These are phyloP conservation scores for Kondoa subrosea DNA, from an alignment of 768 basidiomycete species.

Conservation along the genomic window DNA sequence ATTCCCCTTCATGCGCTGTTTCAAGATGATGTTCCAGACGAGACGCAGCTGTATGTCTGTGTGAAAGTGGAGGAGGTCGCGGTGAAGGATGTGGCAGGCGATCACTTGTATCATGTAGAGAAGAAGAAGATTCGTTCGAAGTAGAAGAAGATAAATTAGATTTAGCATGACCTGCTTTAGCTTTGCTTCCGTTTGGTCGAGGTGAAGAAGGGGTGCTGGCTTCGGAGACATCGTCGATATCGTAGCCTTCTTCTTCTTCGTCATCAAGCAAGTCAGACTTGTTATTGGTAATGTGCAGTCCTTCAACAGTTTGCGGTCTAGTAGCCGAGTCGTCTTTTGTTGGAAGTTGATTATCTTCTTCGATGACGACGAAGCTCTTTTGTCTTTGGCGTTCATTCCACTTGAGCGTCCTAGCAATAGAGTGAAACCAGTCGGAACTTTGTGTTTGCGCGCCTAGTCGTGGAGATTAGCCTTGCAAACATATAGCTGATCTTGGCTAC, in stretches of 20 bases:
- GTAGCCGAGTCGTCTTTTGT: slow-evolving; percentile 4
- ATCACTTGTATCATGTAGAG: not conserved
- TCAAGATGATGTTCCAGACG: not conserved
- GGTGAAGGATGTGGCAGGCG: not conserved
- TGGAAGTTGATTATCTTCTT: slow-evolving; percentile 46
- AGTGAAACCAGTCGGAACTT: slow-evolving; percentile 95
- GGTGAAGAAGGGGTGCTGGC: not conserved
- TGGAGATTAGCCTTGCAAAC: not conserved
- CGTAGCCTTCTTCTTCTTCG: slow-evolving; percentile 38
- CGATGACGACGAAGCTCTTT: slow-evolving; percentile 95
- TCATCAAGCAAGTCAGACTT: slow-evolving; percentile 15
- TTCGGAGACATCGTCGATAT: slow-evolving; percentile 64
- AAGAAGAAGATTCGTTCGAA: not conserved
- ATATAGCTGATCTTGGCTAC: not conserved
- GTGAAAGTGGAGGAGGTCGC: not conserved
- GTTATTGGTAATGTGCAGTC: slow-evolving; percentile 12
- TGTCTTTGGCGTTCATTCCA: slow-evolving; percentile 99
- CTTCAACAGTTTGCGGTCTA: not conserved
- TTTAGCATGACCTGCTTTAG: no score
- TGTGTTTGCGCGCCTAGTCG: slow-evolving; percentile 57
- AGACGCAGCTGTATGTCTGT: not conserved
- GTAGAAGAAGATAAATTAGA: no score
- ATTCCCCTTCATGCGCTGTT: not conserved
- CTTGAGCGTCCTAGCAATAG: slow-evolving; percentile 87
- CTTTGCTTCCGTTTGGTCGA: not conserved